These are phyloP conservation scores for Pseudocercospora ulei DNA, from an alignment of 2,329 filamentous ascomycete genomes.

Conservation along the genomic window DNA sequence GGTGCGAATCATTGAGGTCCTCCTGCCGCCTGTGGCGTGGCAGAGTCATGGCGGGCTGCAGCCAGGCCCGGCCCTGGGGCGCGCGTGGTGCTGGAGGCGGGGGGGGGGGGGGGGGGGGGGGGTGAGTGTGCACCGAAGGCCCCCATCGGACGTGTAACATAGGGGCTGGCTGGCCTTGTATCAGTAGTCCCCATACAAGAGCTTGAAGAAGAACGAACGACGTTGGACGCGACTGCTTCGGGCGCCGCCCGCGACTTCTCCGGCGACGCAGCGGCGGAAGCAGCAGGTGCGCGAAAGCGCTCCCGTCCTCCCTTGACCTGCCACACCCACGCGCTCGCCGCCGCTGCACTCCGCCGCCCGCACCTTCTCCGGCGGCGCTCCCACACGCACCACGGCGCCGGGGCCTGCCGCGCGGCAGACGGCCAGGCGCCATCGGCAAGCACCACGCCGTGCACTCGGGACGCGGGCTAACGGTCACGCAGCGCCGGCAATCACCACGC, in stretches of 20 bases:
- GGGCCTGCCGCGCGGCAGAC: background rate
- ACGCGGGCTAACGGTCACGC: conserved; percentile 7
- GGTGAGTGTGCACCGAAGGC: conserved; percentile 22
- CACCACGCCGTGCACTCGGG: background rate
- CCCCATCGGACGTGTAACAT: conserved; percentile 21
- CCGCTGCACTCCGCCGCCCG: background rate
- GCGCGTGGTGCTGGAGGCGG: background rate
- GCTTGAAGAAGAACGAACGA: too few relatives aligned
- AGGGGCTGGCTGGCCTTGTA: conserved; percentile 21
- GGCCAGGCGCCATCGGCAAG: conserved; percentile 8
- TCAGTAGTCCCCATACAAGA: conserved; percentile 20
- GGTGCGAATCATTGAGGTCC: conserved; percentile 13
- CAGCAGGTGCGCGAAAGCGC: background rate
- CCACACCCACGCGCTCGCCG: background rate
- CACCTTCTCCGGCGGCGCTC: background rate
- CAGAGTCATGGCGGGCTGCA: conserved; percentile 4
- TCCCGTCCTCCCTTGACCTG: too few relatives aligned
- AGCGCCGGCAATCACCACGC: conserved; percentile 1
- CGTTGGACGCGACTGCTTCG: conserved; percentile 3
- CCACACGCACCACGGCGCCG: background rate
- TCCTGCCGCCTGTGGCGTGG: background rate
- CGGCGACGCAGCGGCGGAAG: too few relatives aligned
- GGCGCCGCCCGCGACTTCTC: conserved; percentile 1
- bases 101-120: conserved; percentile 2
- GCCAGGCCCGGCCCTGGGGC: background rate